These are phyloP conservation scores for Grosmannia penicillata DNA, from an alignment of 2,329 filamentous ascomycete genomes.

Conservation along the genomic window DNA sequence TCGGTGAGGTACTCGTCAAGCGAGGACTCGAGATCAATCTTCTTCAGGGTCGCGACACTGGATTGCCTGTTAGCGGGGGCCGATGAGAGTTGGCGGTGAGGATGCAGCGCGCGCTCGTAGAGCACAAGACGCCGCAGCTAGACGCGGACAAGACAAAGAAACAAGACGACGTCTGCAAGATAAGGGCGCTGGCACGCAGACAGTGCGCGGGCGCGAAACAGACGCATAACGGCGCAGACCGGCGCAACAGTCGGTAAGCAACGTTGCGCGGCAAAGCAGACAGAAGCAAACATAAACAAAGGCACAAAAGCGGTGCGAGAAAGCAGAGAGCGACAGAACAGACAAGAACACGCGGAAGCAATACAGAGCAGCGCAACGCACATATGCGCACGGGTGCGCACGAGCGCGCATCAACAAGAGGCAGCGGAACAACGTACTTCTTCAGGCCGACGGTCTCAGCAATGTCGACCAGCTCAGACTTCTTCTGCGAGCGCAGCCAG, in stretches of 20 bases:
- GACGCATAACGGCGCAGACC: too few relatives aligned
- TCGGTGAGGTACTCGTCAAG: slow-evolving; percentile 60
- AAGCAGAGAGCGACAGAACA: background rate
- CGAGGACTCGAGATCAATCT: slow-evolving; percentile 61
- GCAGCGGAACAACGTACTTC: slow-evolving; percentile 37
- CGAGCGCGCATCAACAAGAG: background rate
- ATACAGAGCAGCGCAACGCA: too few relatives aligned
- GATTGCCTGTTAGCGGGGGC: slow-evolving; percentile 6
- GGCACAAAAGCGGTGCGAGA: too few relatives aligned
- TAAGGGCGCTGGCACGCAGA: too few relatives aligned
- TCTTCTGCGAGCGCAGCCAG: slow-evolving; percentile 71
- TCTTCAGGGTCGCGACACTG: slow-evolving; percentile 59
- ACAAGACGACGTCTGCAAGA: background rate
- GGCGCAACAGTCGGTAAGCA: too few relatives aligned
- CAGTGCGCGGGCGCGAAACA: too few relatives aligned
- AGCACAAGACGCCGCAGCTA: too few relatives aligned
- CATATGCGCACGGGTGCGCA: background rate
- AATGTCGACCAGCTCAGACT: slow-evolving; percentile 62
- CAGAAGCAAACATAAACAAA: background rate
- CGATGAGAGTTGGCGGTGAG: too few relatives aligned
- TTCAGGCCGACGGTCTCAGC: slow-evolving; percentile 56
- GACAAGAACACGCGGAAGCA: background rate
- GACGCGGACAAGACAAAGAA: background rate
- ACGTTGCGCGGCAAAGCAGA: background rate
- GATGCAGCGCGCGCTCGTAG: too few relatives aligned